Evolutionary conservation across 371 early-diverging fungal species (phyloP).

Genomic region (Mortierella sp.): DNA sequence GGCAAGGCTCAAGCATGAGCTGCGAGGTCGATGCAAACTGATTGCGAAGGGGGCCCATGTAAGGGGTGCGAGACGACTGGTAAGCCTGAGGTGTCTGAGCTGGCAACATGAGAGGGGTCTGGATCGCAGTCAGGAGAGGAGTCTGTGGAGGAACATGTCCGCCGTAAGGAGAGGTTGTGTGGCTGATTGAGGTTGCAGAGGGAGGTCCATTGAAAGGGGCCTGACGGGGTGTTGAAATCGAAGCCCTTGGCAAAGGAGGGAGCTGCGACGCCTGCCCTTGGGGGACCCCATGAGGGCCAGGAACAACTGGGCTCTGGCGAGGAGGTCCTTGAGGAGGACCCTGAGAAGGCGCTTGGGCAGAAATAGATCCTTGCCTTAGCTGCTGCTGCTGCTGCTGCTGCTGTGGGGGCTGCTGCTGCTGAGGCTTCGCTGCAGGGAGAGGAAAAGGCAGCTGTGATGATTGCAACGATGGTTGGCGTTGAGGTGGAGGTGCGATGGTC

Average conservation of each 20-base stretch:
- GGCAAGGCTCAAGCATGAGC: conserved; percentile 57
- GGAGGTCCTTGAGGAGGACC: conserved; percentile 28
- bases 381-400: conserved; percentile 23
- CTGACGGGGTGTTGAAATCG: conserved; percentile 31
- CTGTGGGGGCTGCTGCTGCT: conserved; percentile 23
- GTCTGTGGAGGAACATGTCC: conserved; percentile 47
- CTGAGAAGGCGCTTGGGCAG: conserved; percentile 22
- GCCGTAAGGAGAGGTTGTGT: conserved; percentile 32
- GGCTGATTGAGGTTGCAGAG: conserved; percentile 25
- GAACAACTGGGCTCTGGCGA: conserved; percentile 24
- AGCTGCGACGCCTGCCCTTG: conserved; percentile 20
- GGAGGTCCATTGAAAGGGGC: conserved; percentile 26
- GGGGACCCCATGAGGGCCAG: conserved; percentile 26
- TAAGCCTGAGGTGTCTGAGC: conserved; percentile 46
- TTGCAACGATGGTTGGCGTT: conserved; percentile 30
- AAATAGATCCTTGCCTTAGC: conserved; percentile 30
- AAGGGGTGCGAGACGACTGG: conserved; percentile 40
- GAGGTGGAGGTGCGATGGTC: conserved; percentile 21
- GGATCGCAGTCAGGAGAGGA: conserved; percentile 45
- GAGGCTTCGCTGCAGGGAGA: conserved; percentile 5
- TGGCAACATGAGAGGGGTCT: conserved; percentile 53
- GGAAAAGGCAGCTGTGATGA: conserved; percentile 16
- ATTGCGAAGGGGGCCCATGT: conserved; percentile 38
- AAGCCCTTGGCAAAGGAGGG: conserved; percentile 29
- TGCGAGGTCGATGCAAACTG: conserved; percentile 48